Base-by-base conservation (phyloP, 1,284 basidiomycete genomes). In the Papiliotrema flavescens region DNA sequence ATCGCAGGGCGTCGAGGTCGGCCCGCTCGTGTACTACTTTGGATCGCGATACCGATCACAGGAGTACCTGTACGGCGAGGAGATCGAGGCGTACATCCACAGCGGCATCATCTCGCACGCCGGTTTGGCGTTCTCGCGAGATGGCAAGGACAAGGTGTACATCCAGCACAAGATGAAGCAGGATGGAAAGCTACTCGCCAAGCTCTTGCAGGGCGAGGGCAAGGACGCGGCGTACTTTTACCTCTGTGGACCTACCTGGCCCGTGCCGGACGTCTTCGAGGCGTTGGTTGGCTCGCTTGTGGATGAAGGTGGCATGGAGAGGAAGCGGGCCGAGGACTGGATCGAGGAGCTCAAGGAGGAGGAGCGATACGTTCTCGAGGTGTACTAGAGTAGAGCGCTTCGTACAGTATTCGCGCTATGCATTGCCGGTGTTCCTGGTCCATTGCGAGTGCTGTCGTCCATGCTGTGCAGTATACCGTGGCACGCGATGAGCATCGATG, bases 161-260 rank as follows among this genome's bases (percentile, higher is more conserved):
- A 98, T 98, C 71, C 95, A 98, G 78, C 90, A 98, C 81, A 94
- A 91, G 82, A 98, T 98, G 89, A 80, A 85, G 55, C 86, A 95
- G 73, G 91, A 98, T 74, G 87, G 87, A 41, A 81, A 85, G 65
- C 79, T 81, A 49, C 83, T 98, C 36, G 86, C 85, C 51, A 76
- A 83, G 62, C 85, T 90, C 82, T 79, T 98, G 54, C 61, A 67
- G 28, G 72, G 75, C 5, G 59, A 70, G 19, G 74, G 73, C 19
- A 66, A 74, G 26, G 68, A 77, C 35, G 77, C 84, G 32, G 92
- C 89, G 22, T 90, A 88, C 68, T 98, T 98, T 79, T 98, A 95
- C 77, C 82, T 99, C 49, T 98, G 96, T 76, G 96, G 96, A 36
- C 94, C 94, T 37, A 97, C 94, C 24, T 97, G 94, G 94, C 95